A percentile compares a stretch with the other conserved stretches of the same genome.
These are phyloP conservation scores for Cryphonectria nitschkei DNA, from an alignment of 2,329 filamentous ascomycete genomes.

Conservation along the genomic window DNA sequence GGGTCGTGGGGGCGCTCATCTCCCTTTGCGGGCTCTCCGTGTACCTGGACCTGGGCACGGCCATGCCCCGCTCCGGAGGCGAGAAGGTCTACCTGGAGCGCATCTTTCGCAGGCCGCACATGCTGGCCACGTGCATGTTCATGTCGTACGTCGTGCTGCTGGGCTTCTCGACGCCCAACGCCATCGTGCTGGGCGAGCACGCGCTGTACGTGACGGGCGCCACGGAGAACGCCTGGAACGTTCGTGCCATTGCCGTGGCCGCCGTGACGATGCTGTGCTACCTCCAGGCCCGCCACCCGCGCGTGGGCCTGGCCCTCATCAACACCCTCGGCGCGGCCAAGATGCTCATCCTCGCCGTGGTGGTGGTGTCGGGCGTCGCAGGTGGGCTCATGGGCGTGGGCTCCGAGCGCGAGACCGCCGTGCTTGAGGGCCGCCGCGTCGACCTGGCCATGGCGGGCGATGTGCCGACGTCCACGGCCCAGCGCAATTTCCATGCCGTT, in stretches of 20 bases:
- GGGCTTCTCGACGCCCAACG: constrained; percentile 56
- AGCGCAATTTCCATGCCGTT: constrained; percentile 45
- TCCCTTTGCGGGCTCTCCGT: constrained; percentile 50
- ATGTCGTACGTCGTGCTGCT: constrained; percentile 54
- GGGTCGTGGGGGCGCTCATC: constrained; percentile 54
- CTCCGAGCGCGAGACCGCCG: constrained; percentile 18
- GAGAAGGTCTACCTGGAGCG: constrained; percentile 59
- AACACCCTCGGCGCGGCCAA: constrained; percentile 54
- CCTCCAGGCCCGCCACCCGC: constrained; percentile 50
- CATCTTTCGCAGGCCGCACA: constrained; percentile 53
- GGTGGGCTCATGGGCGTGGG: constrained; percentile 41
- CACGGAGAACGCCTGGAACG: constrained; percentile 50
- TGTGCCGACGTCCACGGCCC: constrained; percentile 38
- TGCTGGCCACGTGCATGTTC: constrained; percentile 57
- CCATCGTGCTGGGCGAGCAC: constrained; percentile 56
- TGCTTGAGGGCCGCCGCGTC: constrained; percentile 31
- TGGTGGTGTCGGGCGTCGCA: constrained; percentile 48
- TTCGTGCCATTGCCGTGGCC: constrained; percentile 50
- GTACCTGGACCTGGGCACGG: constrained; percentile 49
- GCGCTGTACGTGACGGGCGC: constrained; percentile 49
- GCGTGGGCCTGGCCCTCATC: constrained; percentile 51
- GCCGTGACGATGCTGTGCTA: constrained; percentile 52
- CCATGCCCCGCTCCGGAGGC: constrained; percentile 51
- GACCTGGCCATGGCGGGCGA: constrained; percentile 33
- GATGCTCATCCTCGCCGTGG: constrained; percentile 51